Base-by-base conservation (phyloP, 371 early-diverging fungal species). In the Choanephora cucurbitarum region DNA sequence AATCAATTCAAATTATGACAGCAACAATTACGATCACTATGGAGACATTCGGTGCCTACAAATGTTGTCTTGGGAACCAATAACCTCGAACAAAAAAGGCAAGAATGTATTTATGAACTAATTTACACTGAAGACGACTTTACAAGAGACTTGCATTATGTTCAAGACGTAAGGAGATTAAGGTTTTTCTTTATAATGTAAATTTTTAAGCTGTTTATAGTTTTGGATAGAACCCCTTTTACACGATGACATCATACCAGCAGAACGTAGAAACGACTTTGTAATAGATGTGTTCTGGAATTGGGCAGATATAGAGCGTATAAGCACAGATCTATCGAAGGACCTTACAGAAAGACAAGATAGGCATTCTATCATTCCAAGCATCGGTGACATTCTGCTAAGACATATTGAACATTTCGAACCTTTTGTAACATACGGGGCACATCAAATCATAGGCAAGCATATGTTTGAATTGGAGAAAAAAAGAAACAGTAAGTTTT, bases 391-490 rank as follows among this genome's bases (percentile, higher is more conserved):
- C 61, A 85, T 94, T 24, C 81, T 97, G 58, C 56, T 90, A 28
- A 69, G 78, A 41, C 82, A 89, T 64, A 87, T 89, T 0, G 60
- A 81, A 49, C 77, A 79, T 31, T 89, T 95, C 59, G 80, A 89
- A 39, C 88, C 90, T 0, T 95, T 93, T 57, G 87, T 95, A 7
- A 84, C 79, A 23, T 97, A 97, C 72, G 93, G 95, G 31, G 91
- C 90, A 7, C 89, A 92, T 67, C 94, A 95, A 63, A 81, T 89
- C 18, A 84, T 85, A 63, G 92, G 91, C 37, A 91, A 91, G 62
- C 82, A 89, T 60, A 77, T 79, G 10, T 84, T 93, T 59, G 95
- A 94, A 46, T 69, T 81, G 8, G 96, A 95, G 55, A 83, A 84
- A 57, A 80, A 79, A 33, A 68, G 61, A 13, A 94, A 95, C 60